Evolutionary conservation across 345 rosid genomes (phyloP).

Genomic region (Tarenaya hassleriana): DNA sequence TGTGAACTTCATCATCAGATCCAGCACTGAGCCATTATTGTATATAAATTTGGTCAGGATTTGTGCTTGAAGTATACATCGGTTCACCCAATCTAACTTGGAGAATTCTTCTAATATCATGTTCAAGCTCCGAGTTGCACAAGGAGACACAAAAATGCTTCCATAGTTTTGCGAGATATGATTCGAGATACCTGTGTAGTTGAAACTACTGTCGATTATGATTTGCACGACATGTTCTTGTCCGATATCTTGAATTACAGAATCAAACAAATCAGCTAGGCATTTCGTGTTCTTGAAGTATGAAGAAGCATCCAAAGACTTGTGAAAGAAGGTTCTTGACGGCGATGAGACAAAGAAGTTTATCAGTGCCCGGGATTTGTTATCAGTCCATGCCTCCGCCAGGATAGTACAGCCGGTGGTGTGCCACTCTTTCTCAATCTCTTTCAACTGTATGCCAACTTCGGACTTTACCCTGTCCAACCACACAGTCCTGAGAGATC

Average conservation of each 20-base stretch:
- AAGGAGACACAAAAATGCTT: conserved; percentile 71
- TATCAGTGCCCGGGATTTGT: conserved; percentile 72
- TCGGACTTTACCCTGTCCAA: conserved; percentile 61
- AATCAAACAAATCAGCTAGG: conserved; percentile 75
- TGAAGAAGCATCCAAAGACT: conserved; percentile 77
- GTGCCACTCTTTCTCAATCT: conserved; percentile 69
- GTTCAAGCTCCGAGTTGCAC: conserved; percentile 83
- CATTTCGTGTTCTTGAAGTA: conserved; percentile 62
- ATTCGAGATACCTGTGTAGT: conserved; percentile 57
- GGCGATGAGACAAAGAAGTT: conserved; percentile 84
- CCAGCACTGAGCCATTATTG: conserved; percentile 62
- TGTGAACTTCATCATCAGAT: conserved; percentile 63
- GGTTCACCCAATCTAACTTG: conserved; percentile 81
- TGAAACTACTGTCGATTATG: conserved; percentile 61
- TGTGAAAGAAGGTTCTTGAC: conserved; percentile 68
- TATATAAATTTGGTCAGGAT: conserved; percentile 57
- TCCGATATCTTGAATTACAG: conserved; percentile 71
- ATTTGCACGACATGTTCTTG: conserved; percentile 77
- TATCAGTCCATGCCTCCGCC: conserved; percentile 81
- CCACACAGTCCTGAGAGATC: conserved; percentile 53
- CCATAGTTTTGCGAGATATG: conserved; percentile 70
- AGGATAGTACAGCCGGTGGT: conserved; percentile 75
- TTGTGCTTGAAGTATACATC: conserved; percentile 71
- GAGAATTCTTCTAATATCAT: conserved; percentile 76
- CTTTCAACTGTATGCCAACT: conserved; percentile 44